Conservation (phyloP, 176 grass and related monocot genomes). For the Carex cristatella region DNA sequence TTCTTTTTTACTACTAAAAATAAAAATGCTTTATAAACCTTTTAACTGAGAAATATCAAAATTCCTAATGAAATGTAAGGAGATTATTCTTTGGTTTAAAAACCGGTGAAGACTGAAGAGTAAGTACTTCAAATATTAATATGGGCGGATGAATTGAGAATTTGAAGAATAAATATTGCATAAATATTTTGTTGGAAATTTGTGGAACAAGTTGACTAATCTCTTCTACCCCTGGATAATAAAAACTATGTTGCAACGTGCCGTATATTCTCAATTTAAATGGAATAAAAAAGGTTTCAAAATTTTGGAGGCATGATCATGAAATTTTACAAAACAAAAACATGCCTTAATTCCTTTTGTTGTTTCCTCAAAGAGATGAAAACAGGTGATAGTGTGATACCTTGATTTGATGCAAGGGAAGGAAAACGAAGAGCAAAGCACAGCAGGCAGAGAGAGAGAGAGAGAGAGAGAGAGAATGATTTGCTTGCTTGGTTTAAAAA, state of each 20-base stretch:
- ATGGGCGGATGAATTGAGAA: no score
- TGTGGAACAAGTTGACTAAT: no score
- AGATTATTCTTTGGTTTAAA: no score
- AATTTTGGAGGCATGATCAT: background rate
- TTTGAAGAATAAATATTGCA: no score
- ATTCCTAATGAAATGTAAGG: no score
- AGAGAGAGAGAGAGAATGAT: background rate
- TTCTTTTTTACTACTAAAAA: background rate
- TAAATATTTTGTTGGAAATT: no score
- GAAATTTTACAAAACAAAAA: background rate
- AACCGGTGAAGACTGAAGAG: no score
- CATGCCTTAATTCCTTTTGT: no score
- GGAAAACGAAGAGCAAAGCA: background rate
- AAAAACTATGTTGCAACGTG: background rate
- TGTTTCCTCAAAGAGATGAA: no score
- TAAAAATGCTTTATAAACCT: no score
- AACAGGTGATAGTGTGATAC: background rate
- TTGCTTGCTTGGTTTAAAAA: slow-evolving; percentile 8
- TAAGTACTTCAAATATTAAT: no score
- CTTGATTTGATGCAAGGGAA: background rate
- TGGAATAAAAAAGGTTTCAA: background rate
- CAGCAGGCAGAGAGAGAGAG: background rate
- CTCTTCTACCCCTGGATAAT: background rate
- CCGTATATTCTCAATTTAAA: background rate
- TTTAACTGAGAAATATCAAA: no score